Base-by-base conservation (phyloP, 139 green algal genomes). In the Closterium sp. region DNA sequence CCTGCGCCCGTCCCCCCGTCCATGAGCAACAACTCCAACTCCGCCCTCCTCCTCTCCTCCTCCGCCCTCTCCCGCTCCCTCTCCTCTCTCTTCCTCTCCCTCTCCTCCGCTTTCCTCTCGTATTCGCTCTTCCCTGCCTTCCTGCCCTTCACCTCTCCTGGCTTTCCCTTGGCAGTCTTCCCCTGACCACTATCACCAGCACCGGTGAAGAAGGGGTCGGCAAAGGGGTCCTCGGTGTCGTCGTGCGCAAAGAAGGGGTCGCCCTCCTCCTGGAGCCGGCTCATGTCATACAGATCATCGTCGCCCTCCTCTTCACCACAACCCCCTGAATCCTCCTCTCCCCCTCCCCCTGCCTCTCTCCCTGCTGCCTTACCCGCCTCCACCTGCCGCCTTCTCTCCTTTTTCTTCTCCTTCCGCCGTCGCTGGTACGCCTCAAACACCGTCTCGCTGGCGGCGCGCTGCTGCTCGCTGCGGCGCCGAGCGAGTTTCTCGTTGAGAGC, bases 21-120 rank as follows among this genome's bases (percentile, higher is more conserved):
- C 96, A 99, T 96, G 31, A 99, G 91, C 66, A 99, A 94, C 94
- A 99, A 95, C 94, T 99, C 97, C 85, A 99, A 95, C 92, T 99
- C 96, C 16, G 97, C 97, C 5, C 91, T 85, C 88, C 95, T 86
- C 35, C 81, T 84, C 36, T 69, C 90, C 81, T 84, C 94, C 35
- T 91, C 90, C 86, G 94, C 89, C 84, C 90, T 86, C 93, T 69
- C 81, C 90, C 83, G 89, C 87, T 90, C 89, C 91, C 64, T 43
- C 90, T 91, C 88, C 34, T 84, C 90, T 85, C 35, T 34, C 81
- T 91, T 32, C 69, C 34, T 91, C 85, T 87, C 34, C 3, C 90
- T 31, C 86, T 93, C 89, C 16, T 92, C 84, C 21, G 84, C 30
- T 30, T 86, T 35, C 84, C 89, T 89, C 36, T 92, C 25, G 19